phyloP scores from a whole-genome alignment of 805 yeast genomes.

The Candida berthetii region DNA sequence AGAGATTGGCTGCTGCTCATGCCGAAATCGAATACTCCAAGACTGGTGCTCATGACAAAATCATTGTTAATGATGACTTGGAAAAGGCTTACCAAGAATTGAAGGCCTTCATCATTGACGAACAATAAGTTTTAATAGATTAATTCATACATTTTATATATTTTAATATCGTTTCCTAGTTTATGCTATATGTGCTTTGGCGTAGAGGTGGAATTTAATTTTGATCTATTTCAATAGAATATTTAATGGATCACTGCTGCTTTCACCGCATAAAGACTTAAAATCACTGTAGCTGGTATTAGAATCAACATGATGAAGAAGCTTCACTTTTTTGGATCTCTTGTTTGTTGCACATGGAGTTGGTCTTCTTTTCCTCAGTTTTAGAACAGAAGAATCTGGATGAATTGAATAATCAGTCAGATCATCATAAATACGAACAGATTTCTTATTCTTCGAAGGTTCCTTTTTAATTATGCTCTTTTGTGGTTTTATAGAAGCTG shows the following conservation, averaged over 20 bases:
- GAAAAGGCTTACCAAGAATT: constrained; percentile 83
- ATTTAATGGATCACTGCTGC: not conserved
- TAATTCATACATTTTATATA: not conserved
- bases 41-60: constrained; percentile 87
- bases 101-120: constrained; percentile 63
- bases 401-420: not conserved
- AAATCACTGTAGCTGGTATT: not conserved
- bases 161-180: not conserved
- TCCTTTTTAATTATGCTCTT: not conserved
- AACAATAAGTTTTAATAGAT: constrained; percentile 3
- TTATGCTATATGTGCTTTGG: not conserved
- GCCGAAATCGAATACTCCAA: constrained; percentile 86
- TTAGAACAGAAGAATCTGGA: not conserved
- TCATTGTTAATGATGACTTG: constrained; percentile 86
- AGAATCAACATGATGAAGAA: not conserved
- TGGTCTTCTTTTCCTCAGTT: not conserved
- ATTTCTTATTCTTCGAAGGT: not conserved
- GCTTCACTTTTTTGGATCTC: not conserved
- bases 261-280: not conserved
- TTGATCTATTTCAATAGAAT: not conserved
- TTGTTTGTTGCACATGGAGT: not conserved
- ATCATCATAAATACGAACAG: not conserved
- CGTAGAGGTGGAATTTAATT: no score
- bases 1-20: constrained; percentile 81
- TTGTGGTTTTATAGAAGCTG: not conserved